These are phyloP conservation scores for Rhodotorula kratochvilovae DNA, from an alignment of 768 basidiomycete species.

Conservation along the genomic window DNA sequence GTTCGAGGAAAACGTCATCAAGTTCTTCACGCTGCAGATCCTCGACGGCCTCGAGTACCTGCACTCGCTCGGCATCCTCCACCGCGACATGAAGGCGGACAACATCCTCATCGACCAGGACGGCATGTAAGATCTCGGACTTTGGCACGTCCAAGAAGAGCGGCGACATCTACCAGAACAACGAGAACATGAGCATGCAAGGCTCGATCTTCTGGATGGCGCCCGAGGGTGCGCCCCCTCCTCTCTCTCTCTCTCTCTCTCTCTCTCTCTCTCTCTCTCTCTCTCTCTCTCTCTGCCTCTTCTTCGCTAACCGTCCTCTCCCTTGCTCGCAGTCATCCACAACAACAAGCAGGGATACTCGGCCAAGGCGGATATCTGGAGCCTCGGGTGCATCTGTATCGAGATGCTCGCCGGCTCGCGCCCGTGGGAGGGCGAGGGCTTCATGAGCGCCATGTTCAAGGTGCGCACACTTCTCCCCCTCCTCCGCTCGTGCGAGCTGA, in stretches of 20 bases:
- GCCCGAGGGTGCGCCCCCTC: constrained; percentile 67
- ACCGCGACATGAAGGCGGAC: constrained; percentile 94
- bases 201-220: constrained; percentile 99
- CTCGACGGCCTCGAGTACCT: constrained; percentile 86
- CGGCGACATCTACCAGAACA: constrained; percentile 68
- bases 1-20: constrained; percentile 85
- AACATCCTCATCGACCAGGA: constrained; percentile 92
- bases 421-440: constrained; percentile 88
- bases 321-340: constrained; percentile 54
- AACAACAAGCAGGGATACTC: constrained; percentile 81
- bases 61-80: constrained; percentile 83
- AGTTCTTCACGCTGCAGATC: constrained; percentile 88
- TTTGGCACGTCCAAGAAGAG: constrained; percentile 96
- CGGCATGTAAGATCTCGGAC: constrained; percentile 93
- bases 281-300: not conserved
- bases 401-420: constrained; percentile 99
- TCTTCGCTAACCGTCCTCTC: not conserved
- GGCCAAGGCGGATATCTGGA: constrained; percentile 96
- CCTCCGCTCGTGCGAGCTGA: not conserved
- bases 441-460: constrained; percentile 89
- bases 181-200: constrained; percentile 77
- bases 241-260: not conserved
- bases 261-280: not conserved
- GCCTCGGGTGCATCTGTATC: constrained; percentile 88
- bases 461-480: constrained; percentile 51